Evolutionary conservation across 116 monocot genomes (phyloP), one percentile per base, ranked within the genome.

Genomic region (Dioscorea cayenensis): DNA sequence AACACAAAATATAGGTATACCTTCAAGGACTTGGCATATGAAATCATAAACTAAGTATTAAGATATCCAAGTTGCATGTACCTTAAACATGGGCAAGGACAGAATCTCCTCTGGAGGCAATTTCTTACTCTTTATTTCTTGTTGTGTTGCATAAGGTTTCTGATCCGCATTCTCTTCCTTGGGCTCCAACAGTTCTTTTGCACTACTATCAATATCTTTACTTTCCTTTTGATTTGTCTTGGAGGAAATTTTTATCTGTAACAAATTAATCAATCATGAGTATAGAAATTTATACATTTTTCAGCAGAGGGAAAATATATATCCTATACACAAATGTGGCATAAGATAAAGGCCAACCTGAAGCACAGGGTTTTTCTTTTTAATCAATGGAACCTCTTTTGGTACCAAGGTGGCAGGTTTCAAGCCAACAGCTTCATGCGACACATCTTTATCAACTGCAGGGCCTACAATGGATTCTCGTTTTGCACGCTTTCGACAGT

Each of bases 21-120:
- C 18, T 55, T 55, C 55, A 16, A 55, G 2, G 55, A 16, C 4
- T 16, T n/a, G n/a, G 18, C 55, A 55, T 51, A 8, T 55, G n/a
- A 55, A 55, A 55, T 16, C n/a, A 55, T 18, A 55, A 18, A 18
- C 16, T 55, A 55, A n/a, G n/a, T 16, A n/a, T n/a, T 55, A 18
- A 55, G 55, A 55, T 16, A 16, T n/a, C n/a, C n/a, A n/a, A 16
- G 2, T 55, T 55, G 1, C 55, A 4, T 55, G 43, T 84, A 92
- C 93, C 93, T 99, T 99, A 64, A 99, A 99, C 94, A 90, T 99
- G 66, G 99, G 99, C 66, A 93, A 91, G 66, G 89, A 99, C 29
- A 91, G 76, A 73, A 99, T 85, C 71, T 99, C 90, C 73, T 93
- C 91, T 0, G 86, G 88, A 23, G 90, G 93, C 72, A 99, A 68